Percentiles rank a stretch among this genome's conserved stretches.
Evolutionary conservation across 2,329 filamentous ascomycete genomes (phyloP).

Genomic region (Hymenoscyphus occultus): DNA sequence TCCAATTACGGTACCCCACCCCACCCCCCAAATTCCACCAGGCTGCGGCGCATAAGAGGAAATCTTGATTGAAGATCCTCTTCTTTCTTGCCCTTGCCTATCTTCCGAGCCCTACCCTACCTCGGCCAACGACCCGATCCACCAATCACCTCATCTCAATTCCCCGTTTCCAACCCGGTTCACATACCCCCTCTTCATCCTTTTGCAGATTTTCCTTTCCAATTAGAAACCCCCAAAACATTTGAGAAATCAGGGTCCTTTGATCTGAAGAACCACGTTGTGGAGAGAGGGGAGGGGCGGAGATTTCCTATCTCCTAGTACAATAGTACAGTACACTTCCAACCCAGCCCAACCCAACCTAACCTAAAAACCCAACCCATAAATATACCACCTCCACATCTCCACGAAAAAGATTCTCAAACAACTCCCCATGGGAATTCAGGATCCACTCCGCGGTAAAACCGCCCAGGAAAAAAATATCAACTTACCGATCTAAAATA

Average conservation of each 20-base stretch:
- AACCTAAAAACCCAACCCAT: not conserved
- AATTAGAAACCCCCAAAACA: not conserved
- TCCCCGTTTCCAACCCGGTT: not conserved
- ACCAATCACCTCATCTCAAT: not conserved
- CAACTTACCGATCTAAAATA: too few species aligned
- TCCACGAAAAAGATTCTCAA: not conserved
- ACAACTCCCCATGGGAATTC: not conserved
- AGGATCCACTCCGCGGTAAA: not conserved
- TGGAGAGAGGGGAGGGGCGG: not conserved
- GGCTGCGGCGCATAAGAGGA: not conserved
- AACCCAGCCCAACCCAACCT: not conserved
- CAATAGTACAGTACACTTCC: not conserved
- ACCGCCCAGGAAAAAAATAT: too few species aligned
- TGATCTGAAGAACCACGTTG: not conserved
- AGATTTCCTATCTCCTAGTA: not conserved
- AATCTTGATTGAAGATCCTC: not conserved
- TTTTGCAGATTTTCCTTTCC: not conserved
- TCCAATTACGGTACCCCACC: not conserved
- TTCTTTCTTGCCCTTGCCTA: not conserved
- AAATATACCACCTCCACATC: not conserved
- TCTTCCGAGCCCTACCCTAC: not conserved
- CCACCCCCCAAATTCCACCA: not conserved
- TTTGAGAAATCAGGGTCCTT: not conserved
- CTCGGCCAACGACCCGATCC: not conserved
- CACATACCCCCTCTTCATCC: not conserved